These are phyloP conservation scores for Rehmannia glutinosa DNA, from an alignment of 257 asterid genomes.

Conservation along the genomic window DNA sequence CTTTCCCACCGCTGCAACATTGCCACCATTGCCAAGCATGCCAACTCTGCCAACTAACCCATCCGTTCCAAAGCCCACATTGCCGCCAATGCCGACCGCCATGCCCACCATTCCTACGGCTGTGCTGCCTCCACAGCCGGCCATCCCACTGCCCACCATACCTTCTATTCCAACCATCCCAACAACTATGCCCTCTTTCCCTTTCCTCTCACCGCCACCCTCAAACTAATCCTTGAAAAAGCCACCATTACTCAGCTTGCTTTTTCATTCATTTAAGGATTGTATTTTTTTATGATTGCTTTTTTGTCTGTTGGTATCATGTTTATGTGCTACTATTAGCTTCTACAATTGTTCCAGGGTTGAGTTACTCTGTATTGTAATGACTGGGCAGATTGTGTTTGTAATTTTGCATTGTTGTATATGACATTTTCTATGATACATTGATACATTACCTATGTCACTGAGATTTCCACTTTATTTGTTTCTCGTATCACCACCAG, in stretches of 20 bases:
- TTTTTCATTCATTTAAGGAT: not conserved
- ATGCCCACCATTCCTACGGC: constrained; percentile 21
- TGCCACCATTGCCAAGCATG: too few species aligned
- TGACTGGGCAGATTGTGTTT: too few species aligned
- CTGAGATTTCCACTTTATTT: too few species aligned
- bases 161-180: constrained; percentile 23
- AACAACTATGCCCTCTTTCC: not conserved
- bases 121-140: constrained; percentile 12
- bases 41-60: not conserved
- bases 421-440: too few species aligned
- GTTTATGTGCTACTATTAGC: too few species aligned
- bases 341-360: too few species aligned
- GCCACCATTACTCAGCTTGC: not conserved
- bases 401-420: too few species aligned
- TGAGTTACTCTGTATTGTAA: too few species aligned
- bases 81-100: not conserved
- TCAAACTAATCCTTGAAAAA: not conserved
- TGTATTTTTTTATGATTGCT: not conserved
- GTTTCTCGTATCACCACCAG: too few species aligned
- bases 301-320: not conserved
- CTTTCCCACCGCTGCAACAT: not conserved
- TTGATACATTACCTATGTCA: too few species aligned
- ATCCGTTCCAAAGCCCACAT: too few species aligned
- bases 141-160: constrained; percentile 8
- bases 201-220: not conserved